A percentile compares a stretch with the other conserved stretches of the same genome.
Evolutionary conservation across 2,329 filamentous ascomycete genomes (phyloP).

Genomic region (Torrubiella hemipterigena): DNA sequence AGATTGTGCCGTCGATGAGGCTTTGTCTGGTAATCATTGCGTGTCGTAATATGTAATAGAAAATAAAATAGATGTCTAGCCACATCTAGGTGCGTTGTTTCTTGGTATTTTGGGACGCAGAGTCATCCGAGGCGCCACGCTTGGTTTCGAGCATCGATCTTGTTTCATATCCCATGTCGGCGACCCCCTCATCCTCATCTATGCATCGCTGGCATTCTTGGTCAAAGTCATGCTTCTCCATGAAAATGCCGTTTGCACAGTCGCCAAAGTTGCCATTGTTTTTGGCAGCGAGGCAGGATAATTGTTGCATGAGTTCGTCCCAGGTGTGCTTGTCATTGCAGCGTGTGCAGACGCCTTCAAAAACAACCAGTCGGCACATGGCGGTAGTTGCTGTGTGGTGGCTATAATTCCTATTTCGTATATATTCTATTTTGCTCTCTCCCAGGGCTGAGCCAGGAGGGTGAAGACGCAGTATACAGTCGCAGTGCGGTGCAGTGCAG

Average conservation of each 20-base stretch:
- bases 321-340: slow-evolving; percentile 28
- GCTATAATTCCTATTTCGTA: too few species aligned
- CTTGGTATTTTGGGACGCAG: slow-evolving; percentile 5
- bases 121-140: not conserved
- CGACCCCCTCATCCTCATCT: slow-evolving; percentile 29
- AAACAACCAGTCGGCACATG: slow-evolving; percentile 37
- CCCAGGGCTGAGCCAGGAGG: too few species aligned
- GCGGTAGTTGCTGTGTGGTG: not conserved
- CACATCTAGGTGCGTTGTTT: not conserved
- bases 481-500: too few species aligned
- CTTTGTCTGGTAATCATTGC: not conserved
- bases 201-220: slow-evolving; percentile 33
- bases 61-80: not conserved
- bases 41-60: not conserved
- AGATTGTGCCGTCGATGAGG: not conserved
- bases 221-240: slow-evolving; percentile 32
- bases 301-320: slow-evolving; percentile 31
- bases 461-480: too few species aligned
- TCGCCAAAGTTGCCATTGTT: slow-evolving; percentile 32
- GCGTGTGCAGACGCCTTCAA: slow-evolving; percentile 29
- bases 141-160: slow-evolving; percentile 3
- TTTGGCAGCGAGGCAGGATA: slow-evolving; percentile 37
- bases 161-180: slow-evolving; percentile 18
- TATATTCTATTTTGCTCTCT: too few species aligned
- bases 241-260: slow-evolving; percentile 25